Evolutionary conservation across 495 filamentous ascomycete genomes (phyloP).

Genomic region (Hypoxylon lenormandii): DNA sequence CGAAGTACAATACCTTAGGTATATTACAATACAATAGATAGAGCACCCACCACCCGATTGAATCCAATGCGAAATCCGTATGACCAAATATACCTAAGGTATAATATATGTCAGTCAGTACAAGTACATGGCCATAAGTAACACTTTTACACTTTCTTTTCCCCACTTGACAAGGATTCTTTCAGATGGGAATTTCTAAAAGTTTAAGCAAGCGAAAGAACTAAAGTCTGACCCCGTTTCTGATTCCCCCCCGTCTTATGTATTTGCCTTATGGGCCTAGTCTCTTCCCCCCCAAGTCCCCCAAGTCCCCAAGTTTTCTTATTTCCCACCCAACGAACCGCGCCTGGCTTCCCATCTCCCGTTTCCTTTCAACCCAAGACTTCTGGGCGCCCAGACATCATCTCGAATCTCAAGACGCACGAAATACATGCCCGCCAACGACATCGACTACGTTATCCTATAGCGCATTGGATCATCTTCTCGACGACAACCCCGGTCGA

Average conservation of each 20-base stretch:
- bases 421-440: conserved; percentile 27
- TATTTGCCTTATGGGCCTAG: not conserved
- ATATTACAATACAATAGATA: too few species aligned
- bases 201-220: not conserved
- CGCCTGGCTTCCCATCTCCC: conserved; percentile 44
- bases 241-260: not conserved
- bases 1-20: too few species aligned
- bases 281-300: not conserved
- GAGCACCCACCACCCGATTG: conserved; percentile 7
- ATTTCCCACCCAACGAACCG: conserved; percentile 40
- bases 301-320: conserved; percentile 1
- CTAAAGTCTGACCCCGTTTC: conserved; percentile 1
- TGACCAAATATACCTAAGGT: too few species aligned
- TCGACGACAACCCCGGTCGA: not conserved
- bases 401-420: conserved; percentile 35
- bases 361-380: conserved; percentile 45
- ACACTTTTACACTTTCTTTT: conserved; percentile 6
- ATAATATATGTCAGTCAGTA: too few species aligned
- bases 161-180: conserved; percentile 37
- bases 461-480: not conserved
- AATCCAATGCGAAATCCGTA: not conserved
- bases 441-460: not conserved
- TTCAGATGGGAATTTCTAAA: conserved; percentile 18
- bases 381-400: conserved; percentile 51
- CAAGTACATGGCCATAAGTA: too few species aligned